Base-by-base conservation (phyloP, 176 grass and related monocot genomes). In the Echinochloa phyllopogon region DNA sequence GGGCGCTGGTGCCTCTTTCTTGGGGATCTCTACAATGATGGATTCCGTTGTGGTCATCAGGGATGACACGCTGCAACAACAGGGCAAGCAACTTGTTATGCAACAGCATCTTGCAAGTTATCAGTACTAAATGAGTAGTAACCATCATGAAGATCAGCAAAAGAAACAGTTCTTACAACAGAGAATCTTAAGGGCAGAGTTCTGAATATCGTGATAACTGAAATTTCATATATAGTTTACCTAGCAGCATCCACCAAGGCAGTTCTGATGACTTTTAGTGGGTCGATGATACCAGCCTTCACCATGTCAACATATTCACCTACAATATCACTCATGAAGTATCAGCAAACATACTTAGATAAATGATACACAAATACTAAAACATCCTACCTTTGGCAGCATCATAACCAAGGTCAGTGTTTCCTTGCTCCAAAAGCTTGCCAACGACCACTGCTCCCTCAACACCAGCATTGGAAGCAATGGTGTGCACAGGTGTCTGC, bases 231-330 rank as follows among this genome's bases (percentile, higher is more conserved):
- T 33, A 33, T 33, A 67, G 56, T 48, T 91, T 86, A 94, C 96
- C 96, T 99, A 24, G 96, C 96, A 60, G 96, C 96, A 91, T 99
- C 96, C 76, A 96, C 91, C 82, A 99, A 90, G 1, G 96, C 96
- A 89, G 96, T 99, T 88, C 96, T 94, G 47, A 99, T 99, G 45
- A 99, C 96, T 80, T 99, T 99, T 70, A 99, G 89, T 6, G 96
- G 93, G 24, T 99, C 96, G n/a, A 99, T 94, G 68, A 99, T 99
- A 86, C 96, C 96, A 0, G 88, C 85, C 81, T 99, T 99, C 8
- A 99, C 93, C 96, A 99, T 96, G 84, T 99, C 96, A 3, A 99
- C 94, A 21, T 99, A 99, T 68, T 99, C 96, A 21, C 88, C 96
- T 99, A 73, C 21, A 78, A 52, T 5, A 40, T 17, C 5, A 82